phyloP scores from a whole-genome alignment of 2,329 filamentous ascomycete genomes.

The Epichloe sibirici region DNA sequence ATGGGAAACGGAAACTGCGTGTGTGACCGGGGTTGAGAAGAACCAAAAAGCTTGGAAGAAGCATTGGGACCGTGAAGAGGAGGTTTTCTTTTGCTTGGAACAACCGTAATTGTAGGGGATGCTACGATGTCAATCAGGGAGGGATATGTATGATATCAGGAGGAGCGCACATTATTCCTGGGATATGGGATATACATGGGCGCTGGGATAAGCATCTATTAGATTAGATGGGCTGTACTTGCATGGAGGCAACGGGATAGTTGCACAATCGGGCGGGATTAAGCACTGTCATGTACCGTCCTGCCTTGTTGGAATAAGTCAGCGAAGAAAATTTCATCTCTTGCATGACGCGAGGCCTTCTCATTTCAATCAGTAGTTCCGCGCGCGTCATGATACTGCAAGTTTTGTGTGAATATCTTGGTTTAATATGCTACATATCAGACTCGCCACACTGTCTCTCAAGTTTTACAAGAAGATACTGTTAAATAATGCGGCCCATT shows the following conservation, averaged over 20 bases:
- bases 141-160: conserved; percentile 5
- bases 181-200: neutral
- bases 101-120: too few species aligned
- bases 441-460: too few species aligned
- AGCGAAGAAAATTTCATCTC: neutral
- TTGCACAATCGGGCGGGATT: neutral
- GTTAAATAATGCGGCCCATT: conserved; percentile 1
- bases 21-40: neutral
- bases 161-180: neutral
- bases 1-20: neutral
- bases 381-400: too few species aligned
- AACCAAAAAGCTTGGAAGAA: neutral
- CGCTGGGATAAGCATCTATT: neutral
- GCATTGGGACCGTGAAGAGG: too few species aligned
- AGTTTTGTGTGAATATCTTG: too few species aligned
- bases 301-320: neutral
- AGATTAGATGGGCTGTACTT: conserved; percentile 1
- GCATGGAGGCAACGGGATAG: neutral
- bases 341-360: neutral
- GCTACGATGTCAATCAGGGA: neutral
- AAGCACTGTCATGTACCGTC: neutral
- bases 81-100: neutral
- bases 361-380: neutral
- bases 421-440: too few species aligned
- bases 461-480: neutral